Conservation (phyloP, 495 filamentous ascomycete species). For the Rhypophila decipiens region DNA sequence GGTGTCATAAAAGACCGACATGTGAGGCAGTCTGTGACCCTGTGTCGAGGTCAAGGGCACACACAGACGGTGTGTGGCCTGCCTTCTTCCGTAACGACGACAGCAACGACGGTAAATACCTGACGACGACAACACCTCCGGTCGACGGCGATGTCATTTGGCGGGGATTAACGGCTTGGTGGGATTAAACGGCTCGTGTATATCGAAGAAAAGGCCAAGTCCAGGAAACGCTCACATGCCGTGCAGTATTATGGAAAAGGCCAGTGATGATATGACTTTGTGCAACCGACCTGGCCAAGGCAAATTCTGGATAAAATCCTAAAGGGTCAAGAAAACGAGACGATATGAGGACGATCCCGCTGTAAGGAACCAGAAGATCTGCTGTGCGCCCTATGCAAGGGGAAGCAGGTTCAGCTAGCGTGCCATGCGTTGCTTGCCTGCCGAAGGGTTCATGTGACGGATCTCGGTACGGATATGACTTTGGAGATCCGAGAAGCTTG, state of each 20-base stretch:
- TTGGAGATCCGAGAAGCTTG: no score
- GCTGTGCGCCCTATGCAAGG: slow-evolving; percentile 3
- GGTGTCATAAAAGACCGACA: slow-evolving; percentile 13
- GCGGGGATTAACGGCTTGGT: slow-evolving; percentile 5
- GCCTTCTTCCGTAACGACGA: slow-evolving; percentile 6
- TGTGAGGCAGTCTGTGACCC: slow-evolving; percentile 9
- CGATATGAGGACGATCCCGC: slow-evolving; percentile 17
- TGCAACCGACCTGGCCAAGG: no score
- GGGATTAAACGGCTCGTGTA: slow-evolving; percentile 9
- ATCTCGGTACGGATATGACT: slow-evolving; percentile 10
- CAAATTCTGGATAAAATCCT: slow-evolving; percentile 6
- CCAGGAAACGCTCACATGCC: no score
- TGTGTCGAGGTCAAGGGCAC: slow-evolving; percentile 7
- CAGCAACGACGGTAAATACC: slow-evolving; percentile 7
- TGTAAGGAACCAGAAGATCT: slow-evolving; percentile 21
- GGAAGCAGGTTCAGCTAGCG: neutral
- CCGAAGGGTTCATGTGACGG: slow-evolving; percentile 9
- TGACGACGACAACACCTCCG: slow-evolving; percentile 5
- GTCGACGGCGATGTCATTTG: slow-evolving; percentile 13
- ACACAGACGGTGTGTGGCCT: no score
- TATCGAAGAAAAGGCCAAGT: slow-evolving; percentile 2
- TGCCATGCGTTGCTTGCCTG: neutral
- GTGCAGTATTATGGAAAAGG: no score
- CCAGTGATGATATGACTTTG: no score
- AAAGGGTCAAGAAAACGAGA: slow-evolving; percentile 17